phyloP scores from a whole-genome alignment of 2,329 filamentous ascomycete species.

The Ophioceras dolichostomum region DNA sequence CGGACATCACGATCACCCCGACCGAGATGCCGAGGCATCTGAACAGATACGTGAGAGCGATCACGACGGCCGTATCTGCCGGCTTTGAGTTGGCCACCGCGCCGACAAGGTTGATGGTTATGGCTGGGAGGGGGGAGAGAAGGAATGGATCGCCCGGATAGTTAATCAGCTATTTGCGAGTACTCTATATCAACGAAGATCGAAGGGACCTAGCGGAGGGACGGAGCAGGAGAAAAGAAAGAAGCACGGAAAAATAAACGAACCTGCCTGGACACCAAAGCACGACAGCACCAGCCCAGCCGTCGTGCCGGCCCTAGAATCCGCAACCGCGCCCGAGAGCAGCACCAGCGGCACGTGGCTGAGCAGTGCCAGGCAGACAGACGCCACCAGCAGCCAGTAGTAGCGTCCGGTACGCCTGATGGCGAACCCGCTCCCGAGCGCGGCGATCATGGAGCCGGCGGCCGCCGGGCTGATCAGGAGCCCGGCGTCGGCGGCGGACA shows the following conservation, averaged over 20 bases:
- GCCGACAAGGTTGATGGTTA: conserved; percentile 60
- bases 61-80: conserved; percentile 61
- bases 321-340: conserved; percentile 38
- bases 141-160: not conserved
- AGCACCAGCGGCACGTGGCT: conserved; percentile 44
- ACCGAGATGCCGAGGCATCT: conserved; percentile 66
- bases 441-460: conserved; percentile 45
- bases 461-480: conserved; percentile 56
- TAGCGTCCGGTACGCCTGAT: conserved; percentile 62
- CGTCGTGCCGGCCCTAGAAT: conserved; percentile 30
- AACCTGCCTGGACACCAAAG: too few species aligned
- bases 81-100: conserved; percentile 57
- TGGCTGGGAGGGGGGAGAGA: conserved; percentile 27
- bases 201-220: too few species aligned
- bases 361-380: conserved; percentile 39
- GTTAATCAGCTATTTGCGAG: too few species aligned
- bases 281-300: conserved; percentile 8
- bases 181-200: too few species aligned
- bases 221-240: too few species aligned
- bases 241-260: too few species aligned
- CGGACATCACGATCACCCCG: conserved; percentile 59
- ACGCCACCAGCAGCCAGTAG: conserved; percentile 52
- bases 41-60: conserved; percentile 73
- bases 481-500: conserved; percentile 52
- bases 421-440: conserved; percentile 49